These are phyloP conservation scores for Sphagnum tenellum DNA, from an alignment of 225 moss, liverwort and hornwort species.

Conservation along the genomic window DNA sequence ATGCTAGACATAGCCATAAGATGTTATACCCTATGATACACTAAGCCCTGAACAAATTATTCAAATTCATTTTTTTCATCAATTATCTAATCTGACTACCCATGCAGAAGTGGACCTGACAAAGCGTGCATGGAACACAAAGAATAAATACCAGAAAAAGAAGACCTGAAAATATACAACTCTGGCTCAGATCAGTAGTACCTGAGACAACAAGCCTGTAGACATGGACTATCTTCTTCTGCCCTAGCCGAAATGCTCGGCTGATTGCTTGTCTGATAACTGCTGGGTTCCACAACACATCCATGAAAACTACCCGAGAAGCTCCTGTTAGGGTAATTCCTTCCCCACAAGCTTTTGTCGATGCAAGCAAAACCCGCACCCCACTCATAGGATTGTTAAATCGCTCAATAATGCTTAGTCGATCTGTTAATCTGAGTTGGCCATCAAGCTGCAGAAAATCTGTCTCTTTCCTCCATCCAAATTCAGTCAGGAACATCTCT, in stretches of 20 bases:
- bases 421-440: conserved; percentile 41
- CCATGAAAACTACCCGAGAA: conserved; percentile 86
- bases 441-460: conserved; percentile 81
- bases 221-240: conserved; percentile 76
- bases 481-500: conserved; percentile 46
- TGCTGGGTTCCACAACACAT: conserved; percentile 97
- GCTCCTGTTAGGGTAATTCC: conserved; percentile 86
- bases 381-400: conserved; percentile 51
- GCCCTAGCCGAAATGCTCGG: conserved; percentile 85
- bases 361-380: conserved; percentile 67
- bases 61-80: not conserved
- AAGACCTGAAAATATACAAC: conserved; percentile 3
- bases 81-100: not conserved
- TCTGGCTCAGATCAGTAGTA: conserved; percentile 5
- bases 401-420: conserved; percentile 61
- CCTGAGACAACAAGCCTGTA: conserved; percentile 78
- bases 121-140: too few species aligned
- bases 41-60: not conserved
- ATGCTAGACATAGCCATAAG: too few species aligned
- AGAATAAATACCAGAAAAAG: not conserved
- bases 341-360: conserved; percentile 94
- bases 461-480: conserved; percentile 52
- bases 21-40: too few species aligned
- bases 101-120: too few species aligned
- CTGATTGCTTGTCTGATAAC: conserved; percentile 92